Percentiles rank a stretch among this genome's conserved stretches.
Conservation (phyloP, 495 filamentous ascomycete species). For the Parathielavia appendiculata region DNA sequence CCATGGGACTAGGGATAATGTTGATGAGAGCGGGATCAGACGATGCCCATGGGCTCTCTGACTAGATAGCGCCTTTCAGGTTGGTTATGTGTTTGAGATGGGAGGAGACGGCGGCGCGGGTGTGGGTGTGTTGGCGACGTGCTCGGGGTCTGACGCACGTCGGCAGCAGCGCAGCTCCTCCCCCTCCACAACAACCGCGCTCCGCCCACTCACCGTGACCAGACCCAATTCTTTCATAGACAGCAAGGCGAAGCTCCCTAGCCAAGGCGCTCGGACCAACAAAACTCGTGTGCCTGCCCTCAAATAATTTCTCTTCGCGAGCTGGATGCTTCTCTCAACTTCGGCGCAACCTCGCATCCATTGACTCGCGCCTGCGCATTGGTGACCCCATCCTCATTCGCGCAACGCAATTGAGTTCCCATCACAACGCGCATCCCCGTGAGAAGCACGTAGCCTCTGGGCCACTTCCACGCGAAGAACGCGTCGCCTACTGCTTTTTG, state of each 20-base stretch:
- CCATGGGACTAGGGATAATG: neutral
- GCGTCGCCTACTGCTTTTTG: slow-evolving; percentile 26
- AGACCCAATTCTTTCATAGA: slow-evolving; percentile 1
- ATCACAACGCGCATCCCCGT: slow-evolving; percentile 19
- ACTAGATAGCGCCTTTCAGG: neutral
- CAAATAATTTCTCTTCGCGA: slow-evolving; percentile 35
- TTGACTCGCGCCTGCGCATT: slow-evolving; percentile 29
- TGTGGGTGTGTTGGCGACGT: slow-evolving; percentile 8
- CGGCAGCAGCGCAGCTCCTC: slow-evolving; percentile 4
- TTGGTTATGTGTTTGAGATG: neutral
- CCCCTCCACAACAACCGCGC: slow-evolving; percentile 3
- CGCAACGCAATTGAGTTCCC: slow-evolving; percentile 25
- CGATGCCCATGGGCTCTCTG: neutral
- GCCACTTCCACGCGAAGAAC: slow-evolving; percentile 27
- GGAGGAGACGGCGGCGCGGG: neutral
- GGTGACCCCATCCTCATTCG: slow-evolving; percentile 16
- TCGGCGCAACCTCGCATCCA: slow-evolving; percentile 25
- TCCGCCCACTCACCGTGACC: too few relatives aligned
- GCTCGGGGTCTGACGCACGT: slow-evolving; percentile 17
- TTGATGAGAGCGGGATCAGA: neutral
- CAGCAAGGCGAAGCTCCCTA: slow-evolving; percentile 21
- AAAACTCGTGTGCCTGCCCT: slow-evolving; percentile 20
- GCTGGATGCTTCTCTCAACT: slow-evolving; percentile 20
- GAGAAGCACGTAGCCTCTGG: slow-evolving; percentile 13
- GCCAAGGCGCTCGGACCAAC: slow-evolving; percentile 32